A percentile compares a stretch with the other conserved stretches of the same genome.
phyloP scores from a whole-genome alignment of 129 eudicot genomes.

The Pseudognaphalium luteoalbum region DNA sequence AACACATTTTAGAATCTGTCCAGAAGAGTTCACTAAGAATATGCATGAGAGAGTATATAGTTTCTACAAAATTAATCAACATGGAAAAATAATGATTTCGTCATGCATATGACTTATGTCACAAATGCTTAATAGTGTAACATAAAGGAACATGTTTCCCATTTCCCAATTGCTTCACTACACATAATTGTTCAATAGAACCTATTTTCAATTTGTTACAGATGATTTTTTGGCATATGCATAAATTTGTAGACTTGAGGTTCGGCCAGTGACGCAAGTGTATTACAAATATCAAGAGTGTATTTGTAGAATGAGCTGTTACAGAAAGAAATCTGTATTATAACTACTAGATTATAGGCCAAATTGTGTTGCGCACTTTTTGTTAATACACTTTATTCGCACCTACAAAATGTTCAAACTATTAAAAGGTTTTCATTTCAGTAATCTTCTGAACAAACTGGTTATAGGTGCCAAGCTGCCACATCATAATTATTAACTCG shows the following conservation, averaged over 20 bases:
- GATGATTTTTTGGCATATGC: no score
- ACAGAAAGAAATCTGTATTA: no score
- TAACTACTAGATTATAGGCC: no score
- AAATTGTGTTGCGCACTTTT: no score
- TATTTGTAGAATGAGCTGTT: neutral
- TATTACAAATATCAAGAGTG: neutral
- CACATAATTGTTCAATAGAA: neutral
- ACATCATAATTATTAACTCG: no score
- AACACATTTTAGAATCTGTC: slow-evolving; percentile 23
- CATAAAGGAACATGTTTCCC: neutral
- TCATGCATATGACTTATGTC: neutral
- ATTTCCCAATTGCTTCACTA: neutral
- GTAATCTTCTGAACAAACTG: no score
- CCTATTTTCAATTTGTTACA: neutral
- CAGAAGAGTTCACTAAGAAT: neutral
- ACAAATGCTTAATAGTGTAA: neutral
- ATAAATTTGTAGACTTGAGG: no score
- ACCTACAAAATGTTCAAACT: no score
- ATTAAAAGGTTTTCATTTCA: no score
- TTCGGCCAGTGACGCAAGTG: neutral
- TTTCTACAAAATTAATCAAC: neutral
- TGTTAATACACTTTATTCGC: no score
- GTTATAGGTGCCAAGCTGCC: no score
- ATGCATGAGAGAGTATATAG: neutral
- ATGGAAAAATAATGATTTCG: neutral